A percentile compares a stretch with the other conserved stretches of the same genome.
These are phyloP conservation scores for Rhytidiadelphus loreus DNA, from an alignment of 225 moss, liverwort and hornwort species.

Conservation along the genomic window DNA sequence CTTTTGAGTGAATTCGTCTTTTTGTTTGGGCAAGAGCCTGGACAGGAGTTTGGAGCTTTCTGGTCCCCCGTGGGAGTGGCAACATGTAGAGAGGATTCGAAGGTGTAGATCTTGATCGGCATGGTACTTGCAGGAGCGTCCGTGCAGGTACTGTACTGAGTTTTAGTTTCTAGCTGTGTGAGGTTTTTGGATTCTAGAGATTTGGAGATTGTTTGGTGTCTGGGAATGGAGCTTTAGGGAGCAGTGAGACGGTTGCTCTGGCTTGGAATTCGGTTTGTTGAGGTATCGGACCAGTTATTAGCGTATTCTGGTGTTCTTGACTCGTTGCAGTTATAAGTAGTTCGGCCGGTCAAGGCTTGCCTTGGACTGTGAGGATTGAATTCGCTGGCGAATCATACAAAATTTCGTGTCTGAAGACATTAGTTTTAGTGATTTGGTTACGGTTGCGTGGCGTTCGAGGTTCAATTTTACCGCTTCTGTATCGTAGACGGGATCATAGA, in stretches of 20 bases:
- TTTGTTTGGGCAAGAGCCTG: background rate
- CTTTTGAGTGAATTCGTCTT: background rate
- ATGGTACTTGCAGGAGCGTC: background rate
- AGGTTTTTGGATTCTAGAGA: background rate
- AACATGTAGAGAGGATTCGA: background rate
- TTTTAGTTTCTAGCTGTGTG: background rate
- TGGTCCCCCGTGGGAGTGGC: too few species aligned
- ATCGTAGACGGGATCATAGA: background rate
- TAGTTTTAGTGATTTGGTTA: background rate
- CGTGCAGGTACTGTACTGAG: background rate
- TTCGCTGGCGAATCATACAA: background rate
- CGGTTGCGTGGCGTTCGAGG: background rate
- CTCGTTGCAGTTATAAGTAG: background rate
- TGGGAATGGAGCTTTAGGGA: background rate
- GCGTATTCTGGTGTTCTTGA: background rate
- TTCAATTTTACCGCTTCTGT: background rate
- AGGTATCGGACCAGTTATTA: background rate
- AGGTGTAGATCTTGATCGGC: background rate
- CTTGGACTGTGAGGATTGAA: background rate
- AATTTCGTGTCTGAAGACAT: background rate
- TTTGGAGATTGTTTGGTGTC: background rate
- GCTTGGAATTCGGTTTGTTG: background rate
- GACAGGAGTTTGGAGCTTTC: background rate
- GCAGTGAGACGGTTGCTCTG: background rate
- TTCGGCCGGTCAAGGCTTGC: background rate